Base-by-base conservation (phyloP, 1,139 yeast species). In the Debaryomyces psychrophilus region DNA sequence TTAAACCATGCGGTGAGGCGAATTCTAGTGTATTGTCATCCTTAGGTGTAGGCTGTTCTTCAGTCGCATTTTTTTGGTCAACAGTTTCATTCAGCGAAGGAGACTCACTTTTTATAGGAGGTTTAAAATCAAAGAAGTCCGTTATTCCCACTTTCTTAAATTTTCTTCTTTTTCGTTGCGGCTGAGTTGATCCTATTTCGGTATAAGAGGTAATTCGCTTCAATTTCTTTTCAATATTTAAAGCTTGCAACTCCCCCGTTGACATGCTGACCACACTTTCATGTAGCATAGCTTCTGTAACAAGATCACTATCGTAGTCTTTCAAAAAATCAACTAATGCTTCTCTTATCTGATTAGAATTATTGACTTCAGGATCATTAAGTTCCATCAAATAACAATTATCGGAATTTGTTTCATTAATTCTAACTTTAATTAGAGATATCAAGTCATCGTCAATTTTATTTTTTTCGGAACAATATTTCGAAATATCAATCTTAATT, bases 111-210 rank as follows among this genome's bases (percentile, higher is more conserved):
- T 38, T 38, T 3, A 27, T 17, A 17, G 41, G 41, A n/a, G 34
- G 8, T 20, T 38, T 38, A 20, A 68, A 61, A 45, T 68, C 68
- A 45, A 71, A 68, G 46, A 70, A 70, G 46, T 69, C 71, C 37
- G 68, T 56, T 22, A 62, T 65, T 44, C 61, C 65, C 1, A 67
- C 70, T 43, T 62, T 62, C 45, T 68, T 68, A 41, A 68, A 62
- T 43, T 61, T 67, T 34, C 67, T 55, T 54, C 75, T 56, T 47
- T 68, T 68, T 36, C 71, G 52, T 7, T 45, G 34, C 22, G 33
- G 55, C 18, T 31, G 27, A 6, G 46, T 18, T 20, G 43, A 45
- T 23, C 43, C 28, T 31, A 40, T 33, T 31, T 46, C 52, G 1
- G 54, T 9, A 5, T 49, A 43, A 23, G 53, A 22, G 4, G 8